phyloP scores from a whole-genome alignment of 1,284 basidiomycete genomes.

The Vanrija humicola region DNA sequence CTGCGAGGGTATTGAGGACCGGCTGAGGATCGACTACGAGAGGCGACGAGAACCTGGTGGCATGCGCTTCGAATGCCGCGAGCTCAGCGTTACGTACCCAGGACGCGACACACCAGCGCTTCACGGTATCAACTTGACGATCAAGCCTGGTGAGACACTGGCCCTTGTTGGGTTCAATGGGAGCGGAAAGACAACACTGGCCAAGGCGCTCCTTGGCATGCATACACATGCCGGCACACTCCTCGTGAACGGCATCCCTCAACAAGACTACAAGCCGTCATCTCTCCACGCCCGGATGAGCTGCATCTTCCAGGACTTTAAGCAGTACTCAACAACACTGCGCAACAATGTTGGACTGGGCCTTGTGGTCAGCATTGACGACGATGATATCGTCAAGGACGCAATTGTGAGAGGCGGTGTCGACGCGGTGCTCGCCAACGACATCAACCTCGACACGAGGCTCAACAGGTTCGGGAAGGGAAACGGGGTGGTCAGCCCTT shows the following conservation, averaged over 20 bases:
- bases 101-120: not conserved
- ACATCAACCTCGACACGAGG: not conserved
- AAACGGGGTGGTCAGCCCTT: not conserved
- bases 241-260: constrained; percentile 62
- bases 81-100: not conserved
- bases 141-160: constrained; percentile 68
- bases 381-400: not conserved
- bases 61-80: constrained; percentile 63
- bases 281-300: constrained; percentile 68
- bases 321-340: constrained; percentile 67
- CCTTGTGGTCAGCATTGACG: not conserved
- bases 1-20: too few relatives aligned
- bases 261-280: constrained; percentile 59
- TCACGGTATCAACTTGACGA: constrained; percentile 56
- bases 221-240: constrained; percentile 52
- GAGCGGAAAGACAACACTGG: constrained; percentile 25
- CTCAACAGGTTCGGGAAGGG: too few relatives aligned
- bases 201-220: constrained; percentile 69
- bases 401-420: constrained; percentile 48
- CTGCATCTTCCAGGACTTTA: constrained; percentile 74
- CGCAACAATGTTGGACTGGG: constrained; percentile 75
- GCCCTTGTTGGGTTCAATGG: constrained; percentile 50
- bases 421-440: not conserved
- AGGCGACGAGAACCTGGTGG: constrained; percentile 47
- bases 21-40: constrained; percentile 23